Evolutionary conservation across 176 grass and related monocot species (phyloP).

Genomic region (Oryza longistaminata): DNA sequence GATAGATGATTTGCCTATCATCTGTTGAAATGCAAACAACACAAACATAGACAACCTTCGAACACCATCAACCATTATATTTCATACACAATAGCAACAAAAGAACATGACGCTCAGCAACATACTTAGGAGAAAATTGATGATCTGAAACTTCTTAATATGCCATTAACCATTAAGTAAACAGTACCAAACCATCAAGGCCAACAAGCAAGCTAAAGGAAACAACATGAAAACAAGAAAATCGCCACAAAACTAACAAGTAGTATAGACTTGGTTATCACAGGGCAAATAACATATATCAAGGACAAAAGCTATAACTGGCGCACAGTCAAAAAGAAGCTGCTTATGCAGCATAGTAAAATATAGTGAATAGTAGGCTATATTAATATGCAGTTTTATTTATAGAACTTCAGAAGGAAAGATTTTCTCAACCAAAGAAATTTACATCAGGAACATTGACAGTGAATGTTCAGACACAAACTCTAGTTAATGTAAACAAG

Average conservation of each 20-base stretch:
- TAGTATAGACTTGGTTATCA: neutral
- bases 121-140: constrained; percentile 1
- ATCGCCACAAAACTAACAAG: neutral
- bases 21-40: neutral
- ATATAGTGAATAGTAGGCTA: neutral
- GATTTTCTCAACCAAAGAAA: constrained; percentile 6
- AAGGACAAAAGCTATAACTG: neutral
- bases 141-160: neutral
- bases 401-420: neutral
- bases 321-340: neutral
- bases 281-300: neutral
- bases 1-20: neutral
- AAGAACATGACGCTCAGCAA: neutral
- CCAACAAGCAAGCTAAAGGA: neutral
- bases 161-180: neutral
- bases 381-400: neutral
- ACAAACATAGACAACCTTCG: neutral
- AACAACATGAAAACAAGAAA: neutral
- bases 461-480: neutral
- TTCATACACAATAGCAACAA: neutral
- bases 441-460: neutral
- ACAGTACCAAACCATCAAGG: neutral
- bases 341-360: neutral
- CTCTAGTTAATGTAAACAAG: neutral
- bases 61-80: neutral